Base-by-base conservation (phyloP, 169 alveolate genomes). In the Cyclospora cayetanensis region DNA sequence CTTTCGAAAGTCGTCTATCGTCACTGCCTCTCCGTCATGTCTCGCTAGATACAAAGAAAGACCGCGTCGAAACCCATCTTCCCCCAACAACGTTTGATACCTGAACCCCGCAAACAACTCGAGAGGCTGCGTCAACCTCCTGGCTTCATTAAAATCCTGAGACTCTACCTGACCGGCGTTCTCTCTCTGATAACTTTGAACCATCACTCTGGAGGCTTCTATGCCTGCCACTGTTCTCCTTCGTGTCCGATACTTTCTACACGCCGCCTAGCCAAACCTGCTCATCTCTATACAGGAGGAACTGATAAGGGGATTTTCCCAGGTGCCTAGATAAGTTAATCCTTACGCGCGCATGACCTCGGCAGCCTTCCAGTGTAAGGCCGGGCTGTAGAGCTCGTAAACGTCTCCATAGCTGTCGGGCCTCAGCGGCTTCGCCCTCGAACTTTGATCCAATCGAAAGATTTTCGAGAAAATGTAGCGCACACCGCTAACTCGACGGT, bases 311-410 rank as follows among this genome's bases (percentile, higher is more conserved):
- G n/a, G n/a, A n/a, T n/a, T n/a, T n/a, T n/a, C n/a, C n/a, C n/a
- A n/a, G n/a, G n/a, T n/a, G n/a, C n/a, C n/a, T n/a, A n/a, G n/a
- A n/a, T n/a, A n/a, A n/a, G 20, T 20, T 12, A 12, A 20, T 15
- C 29, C 79, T n/a, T 66, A 66, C 88, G 39, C 39, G 31, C 88
- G 88, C 72, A 97, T 95, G n/a, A 97, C 98, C 93, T 97, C 98
- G 43, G 98, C 95, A n/a, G 99, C 99, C 94, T 97, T 97, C 85
- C 95, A 96, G 92, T 97, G 97, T 0, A 97, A 98, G 4, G 99
- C 97, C 27, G 96, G 91, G 9, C 99, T 97, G 94, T 97, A 97
- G 86, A 97, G 96, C 93, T 97, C 97, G 91, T 97, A 97, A 92
- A 97, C 96, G 65, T 97, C 95, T 1, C 95, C 95, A 93, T 97